Base-by-base conservation (phyloP, 768 basidiomycete genomes). In the Phallus indusiatus region DNA sequence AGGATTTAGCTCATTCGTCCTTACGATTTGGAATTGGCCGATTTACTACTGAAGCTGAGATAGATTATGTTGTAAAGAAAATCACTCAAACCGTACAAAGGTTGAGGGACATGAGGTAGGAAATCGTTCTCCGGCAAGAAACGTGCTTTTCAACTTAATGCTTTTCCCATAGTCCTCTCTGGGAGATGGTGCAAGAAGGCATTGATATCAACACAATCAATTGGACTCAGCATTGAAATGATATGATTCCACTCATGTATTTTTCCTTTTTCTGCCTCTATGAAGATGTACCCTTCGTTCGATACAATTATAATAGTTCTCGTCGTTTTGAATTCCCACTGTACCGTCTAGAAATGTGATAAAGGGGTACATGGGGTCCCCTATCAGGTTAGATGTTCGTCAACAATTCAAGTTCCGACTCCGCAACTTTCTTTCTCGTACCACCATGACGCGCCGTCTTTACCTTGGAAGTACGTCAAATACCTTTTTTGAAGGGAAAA, bases 171-270 rank as follows among this genome's bases (percentile, higher is more conserved):
- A 91, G 92, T 68, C 96, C 96, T 35, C 73, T 99, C 56, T 99
- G 95, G 95, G 96, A 99, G 75, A 97, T 99, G 94, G 94, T 98
- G 16, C 93, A 96, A 73, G 96, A 98, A 70, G 95, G 95, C 47
- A 94, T 98, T 61, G 96, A 99, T 71, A 82, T 98, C 65, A 93
- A 85, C 68, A 79, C 88, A 17, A 99, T 98, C 69, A 82, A 97
- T 73, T 97, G 94, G 94, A 88, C 90, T 50, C 90, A 78, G 59
- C 78, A 79, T 64, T 80, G 71, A 74, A 55, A 20, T n/a, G 60
- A 56, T 33, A 9, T 21, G 10, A 47, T 42, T 24, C 7, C 52
- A 63, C 59, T 46, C 64, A 53, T 66, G 65, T 54, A 48, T 53
- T 60, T 55, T 57, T 47, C 52, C 28, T 37, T 35, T 22, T 55